Percentiles rank a stretch among this genome's conserved stretches.
Evolutionary conservation across 306 rosid genomes (phyloP).

Genomic region (Vicia villosa): DNA sequence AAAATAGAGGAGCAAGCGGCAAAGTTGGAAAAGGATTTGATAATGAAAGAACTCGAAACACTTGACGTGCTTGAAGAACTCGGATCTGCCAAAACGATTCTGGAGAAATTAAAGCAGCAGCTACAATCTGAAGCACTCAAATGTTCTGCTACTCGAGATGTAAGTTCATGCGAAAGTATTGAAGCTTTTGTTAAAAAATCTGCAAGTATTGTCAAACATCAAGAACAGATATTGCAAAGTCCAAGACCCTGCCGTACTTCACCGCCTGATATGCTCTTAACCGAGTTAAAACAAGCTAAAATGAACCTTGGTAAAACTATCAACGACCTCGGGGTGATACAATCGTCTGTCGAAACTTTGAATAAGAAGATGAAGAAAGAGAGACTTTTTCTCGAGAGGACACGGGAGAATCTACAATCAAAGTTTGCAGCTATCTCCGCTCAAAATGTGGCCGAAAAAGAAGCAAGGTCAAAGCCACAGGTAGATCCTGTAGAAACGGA

Average conservation of each 20-base stretch:
- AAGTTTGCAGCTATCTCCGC: constrained; percentile 70
- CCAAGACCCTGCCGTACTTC: constrained; percentile 45
- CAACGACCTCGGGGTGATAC: constrained; percentile 77
- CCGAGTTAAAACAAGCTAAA: constrained; percentile 84
- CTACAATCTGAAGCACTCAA: constrained; percentile 73
- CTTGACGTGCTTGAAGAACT: constrained; percentile 95
- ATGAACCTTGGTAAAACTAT: constrained; percentile 79
- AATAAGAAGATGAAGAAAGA: constrained; percentile 85
- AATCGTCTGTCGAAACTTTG: constrained; percentile 72
- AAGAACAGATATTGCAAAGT: constrained; percentile 47
- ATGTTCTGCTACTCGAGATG: constrained; percentile 46
- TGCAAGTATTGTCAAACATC: constrained; percentile 33
- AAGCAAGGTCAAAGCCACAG: constrained; percentile 37
- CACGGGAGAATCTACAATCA: constrained; percentile 59
- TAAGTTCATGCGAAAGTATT: constrained; percentile 39
- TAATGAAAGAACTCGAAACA: constrained; percentile 91
- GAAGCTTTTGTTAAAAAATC: constrained; percentile 44
- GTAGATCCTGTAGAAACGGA: constrained; percentile 30
- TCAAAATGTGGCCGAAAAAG: constrained; percentile 49
- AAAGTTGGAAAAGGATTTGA: constrained; percentile 92
- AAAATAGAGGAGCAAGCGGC: constrained; percentile 90
- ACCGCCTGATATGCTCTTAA: constrained; percentile 61
- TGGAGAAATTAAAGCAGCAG: constrained; percentile 83
- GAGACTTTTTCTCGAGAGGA: constrained; percentile 68
- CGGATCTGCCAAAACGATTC: constrained; percentile 77